phyloP scores from a whole-genome alignment of 352 stramenopile genomes.

The Elongisporangium senticosum region DNA sequence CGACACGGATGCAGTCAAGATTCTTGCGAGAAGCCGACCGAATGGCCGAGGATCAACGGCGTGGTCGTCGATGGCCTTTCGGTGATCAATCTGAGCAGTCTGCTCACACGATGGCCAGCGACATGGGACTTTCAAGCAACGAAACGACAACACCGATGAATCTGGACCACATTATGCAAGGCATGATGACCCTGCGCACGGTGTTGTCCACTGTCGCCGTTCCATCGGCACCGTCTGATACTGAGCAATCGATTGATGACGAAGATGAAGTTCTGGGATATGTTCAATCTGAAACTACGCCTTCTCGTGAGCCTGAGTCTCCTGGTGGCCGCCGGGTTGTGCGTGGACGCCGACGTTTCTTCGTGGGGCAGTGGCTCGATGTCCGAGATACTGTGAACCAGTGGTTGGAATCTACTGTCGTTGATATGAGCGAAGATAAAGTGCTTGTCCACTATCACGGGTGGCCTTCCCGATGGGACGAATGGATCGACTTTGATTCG shows the following conservation, averaged over 20 bases:
- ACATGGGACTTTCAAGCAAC: conserved; percentile 18
- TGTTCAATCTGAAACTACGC: neutral
- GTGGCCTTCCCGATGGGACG: conserved; percentile 96
- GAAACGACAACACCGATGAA: conserved; percentile 12
- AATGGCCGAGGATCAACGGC: neutral
- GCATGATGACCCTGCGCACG: conserved; percentile 46
- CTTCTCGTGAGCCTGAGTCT: conserved; percentile 1
- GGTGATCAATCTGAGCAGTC: conserved; percentile 8
- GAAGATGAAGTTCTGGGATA: neutral
- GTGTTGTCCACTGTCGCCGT: conserved; percentile 36
- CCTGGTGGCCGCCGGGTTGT: conserved; percentile 4
- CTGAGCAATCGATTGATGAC: neutral
- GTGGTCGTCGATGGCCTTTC: neutral
- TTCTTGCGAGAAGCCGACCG: neutral
- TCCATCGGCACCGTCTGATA: neutral
- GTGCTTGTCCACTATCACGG: conserved; percentile 96
- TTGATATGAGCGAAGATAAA: conserved; percentile 84
- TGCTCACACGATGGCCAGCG: conserved; percentile 18
- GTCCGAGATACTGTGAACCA: conserved; percentile 97
- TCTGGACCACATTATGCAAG: conserved; percentile 50
- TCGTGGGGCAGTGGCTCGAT: conserved; percentile 96
- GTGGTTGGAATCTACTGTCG: conserved; percentile 96
- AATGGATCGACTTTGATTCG: conserved; percentile 95
- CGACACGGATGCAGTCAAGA: neutral
- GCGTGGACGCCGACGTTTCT: conserved; percentile 50